These are phyloP conservation scores for Pleurotus pulmonarius DNA, from an alignment of 768 basidiomycete species.

Conservation along the genomic window DNA sequence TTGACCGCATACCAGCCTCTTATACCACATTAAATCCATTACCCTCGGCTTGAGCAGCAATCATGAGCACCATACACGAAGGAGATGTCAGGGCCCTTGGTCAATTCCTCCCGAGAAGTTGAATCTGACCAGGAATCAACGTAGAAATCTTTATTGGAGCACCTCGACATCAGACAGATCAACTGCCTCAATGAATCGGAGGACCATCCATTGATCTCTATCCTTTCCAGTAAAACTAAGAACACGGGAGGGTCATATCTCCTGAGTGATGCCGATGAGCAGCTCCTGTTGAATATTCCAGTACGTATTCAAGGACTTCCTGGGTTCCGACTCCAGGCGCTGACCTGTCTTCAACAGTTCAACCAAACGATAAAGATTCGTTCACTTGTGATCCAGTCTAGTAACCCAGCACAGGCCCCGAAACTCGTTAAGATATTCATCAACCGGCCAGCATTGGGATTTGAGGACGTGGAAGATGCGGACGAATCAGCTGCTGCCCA, in stretches of 20 bases:
- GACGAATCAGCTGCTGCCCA: slow-evolving; percentile 51
- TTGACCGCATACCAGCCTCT: neutral
- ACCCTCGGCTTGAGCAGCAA: no score
- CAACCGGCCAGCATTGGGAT: slow-evolving; percentile 58
- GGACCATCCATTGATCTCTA: slow-evolving; percentile 46
- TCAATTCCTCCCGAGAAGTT: neutral
- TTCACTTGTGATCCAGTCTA: slow-evolving; percentile 48
- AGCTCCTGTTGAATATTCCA: slow-evolving; percentile 64
- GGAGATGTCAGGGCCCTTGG: slow-evolving; percentile 13
- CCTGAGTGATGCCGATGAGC: slow-evolving; percentile 69
- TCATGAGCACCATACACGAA: no score
- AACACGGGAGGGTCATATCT: slow-evolving; percentile 48
- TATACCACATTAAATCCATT: neutral
- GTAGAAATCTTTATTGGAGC: slow-evolving; percentile 53
- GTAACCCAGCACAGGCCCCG: slow-evolving; percentile 43
- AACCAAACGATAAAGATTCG: slow-evolving; percentile 65
- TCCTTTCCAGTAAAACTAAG: slow-evolving; percentile 37
- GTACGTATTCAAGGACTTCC: slow-evolving; percentile 34
- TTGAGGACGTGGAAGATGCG: slow-evolving; percentile 60
- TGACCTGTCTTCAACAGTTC: slow-evolving; percentile 40
- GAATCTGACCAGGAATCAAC: neutral
- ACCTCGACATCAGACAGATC: slow-evolving; percentile 55
- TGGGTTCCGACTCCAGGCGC: neutral
- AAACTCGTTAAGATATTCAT: slow-evolving; percentile 58
- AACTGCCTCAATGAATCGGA: slow-evolving; percentile 68